Conservation (phyloP, 495 filamentous ascomycete species). For the Penicillium fimorum region DNA sequence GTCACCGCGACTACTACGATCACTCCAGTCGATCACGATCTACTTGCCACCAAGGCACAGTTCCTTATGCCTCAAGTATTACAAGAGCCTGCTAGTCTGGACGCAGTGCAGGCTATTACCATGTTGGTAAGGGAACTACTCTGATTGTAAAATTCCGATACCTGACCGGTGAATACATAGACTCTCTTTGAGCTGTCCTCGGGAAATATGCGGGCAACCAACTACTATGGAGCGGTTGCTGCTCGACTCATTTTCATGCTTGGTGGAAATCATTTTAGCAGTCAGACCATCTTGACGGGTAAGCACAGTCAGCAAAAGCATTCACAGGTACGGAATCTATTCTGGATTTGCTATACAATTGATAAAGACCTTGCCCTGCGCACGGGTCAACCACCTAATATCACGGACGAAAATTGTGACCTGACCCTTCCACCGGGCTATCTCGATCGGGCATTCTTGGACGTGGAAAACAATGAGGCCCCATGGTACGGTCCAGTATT, state of each 20-base stretch:
- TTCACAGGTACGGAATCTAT: conserved; percentile 46
- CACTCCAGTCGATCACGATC: conserved; percentile 34
- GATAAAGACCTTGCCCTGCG: conserved; percentile 53
- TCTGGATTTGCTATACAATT: conserved; percentile 53
- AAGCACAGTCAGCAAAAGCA: conserved; percentile 20
- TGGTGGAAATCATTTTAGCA: conserved; percentile 36
- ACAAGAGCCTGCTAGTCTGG: conserved; percentile 39
- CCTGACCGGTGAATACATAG: conserved; percentile 22
- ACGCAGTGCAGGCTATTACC: conserved; percentile 42
- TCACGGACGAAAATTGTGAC: conserved; percentile 54
- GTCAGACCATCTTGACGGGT: background rate
- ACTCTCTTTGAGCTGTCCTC: conserved; percentile 43
- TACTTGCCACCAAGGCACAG: conserved; percentile 37
- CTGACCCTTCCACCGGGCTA: conserved; percentile 50
- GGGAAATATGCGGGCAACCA: conserved; percentile 46
- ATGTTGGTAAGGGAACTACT: conserved; percentile 40
- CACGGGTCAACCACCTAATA: conserved; percentile 51
- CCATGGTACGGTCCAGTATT: conserved; percentile 36
- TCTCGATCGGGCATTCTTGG: conserved; percentile 31
- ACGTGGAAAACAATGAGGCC: conserved; percentile 26
- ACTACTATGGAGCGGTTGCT: conserved; percentile 42
- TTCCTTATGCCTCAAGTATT: conserved; percentile 40
- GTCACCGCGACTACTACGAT: background rate
- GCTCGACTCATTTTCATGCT: conserved; percentile 49
- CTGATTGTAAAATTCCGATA: background rate